Evolutionary conservation across 1,284 basidiomycete species (phyloP).

Genomic region (Laetiporus sulphureus): DNA sequence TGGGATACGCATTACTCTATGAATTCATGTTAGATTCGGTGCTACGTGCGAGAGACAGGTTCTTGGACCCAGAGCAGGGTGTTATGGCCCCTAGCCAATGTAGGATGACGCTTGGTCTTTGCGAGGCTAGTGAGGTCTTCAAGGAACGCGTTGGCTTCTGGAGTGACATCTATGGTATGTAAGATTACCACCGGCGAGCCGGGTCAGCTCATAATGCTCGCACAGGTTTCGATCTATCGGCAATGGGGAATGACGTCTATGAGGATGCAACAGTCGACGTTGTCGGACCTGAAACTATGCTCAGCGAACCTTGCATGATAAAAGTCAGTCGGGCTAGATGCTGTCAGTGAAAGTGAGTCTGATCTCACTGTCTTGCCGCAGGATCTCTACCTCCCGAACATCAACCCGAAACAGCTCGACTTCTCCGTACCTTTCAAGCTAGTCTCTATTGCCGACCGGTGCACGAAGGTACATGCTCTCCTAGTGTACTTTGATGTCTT

Average conservation of each 20-base stretch:
- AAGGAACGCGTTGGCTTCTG: conserved; percentile 86
- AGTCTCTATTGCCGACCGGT: conserved; percentile 46
- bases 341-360: no score
- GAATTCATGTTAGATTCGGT: conserved; percentile 98
- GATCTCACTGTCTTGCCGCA: conserved; percentile 16
- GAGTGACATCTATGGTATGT: conserved; percentile 81
- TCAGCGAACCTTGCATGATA: conserved; percentile 63
- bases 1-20: conserved; percentile 92
- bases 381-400: conserved; percentile 69
- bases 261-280: conserved; percentile 82
- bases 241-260: conserved; percentile 68
- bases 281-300: conserved; percentile 61
- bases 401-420: conserved; percentile 68
- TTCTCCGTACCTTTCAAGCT: conserved; percentile 76
- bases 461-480: conserved; percentile 72
- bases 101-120: conserved; percentile 78
- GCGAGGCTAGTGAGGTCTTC: conserved; percentile 68
- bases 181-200: neutral
- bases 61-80: conserved; percentile 68
- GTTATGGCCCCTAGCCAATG: conserved; percentile 93
- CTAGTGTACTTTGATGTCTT: conserved; percentile 94
- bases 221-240: conserved; percentile 77
- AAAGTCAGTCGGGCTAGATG: conserved; percentile 63
- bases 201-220: no score
- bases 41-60: conserved; percentile 79